phyloP scores from a whole-genome alignment of 805 yeast genomes.

The Sugiyamaella americana region DNA sequence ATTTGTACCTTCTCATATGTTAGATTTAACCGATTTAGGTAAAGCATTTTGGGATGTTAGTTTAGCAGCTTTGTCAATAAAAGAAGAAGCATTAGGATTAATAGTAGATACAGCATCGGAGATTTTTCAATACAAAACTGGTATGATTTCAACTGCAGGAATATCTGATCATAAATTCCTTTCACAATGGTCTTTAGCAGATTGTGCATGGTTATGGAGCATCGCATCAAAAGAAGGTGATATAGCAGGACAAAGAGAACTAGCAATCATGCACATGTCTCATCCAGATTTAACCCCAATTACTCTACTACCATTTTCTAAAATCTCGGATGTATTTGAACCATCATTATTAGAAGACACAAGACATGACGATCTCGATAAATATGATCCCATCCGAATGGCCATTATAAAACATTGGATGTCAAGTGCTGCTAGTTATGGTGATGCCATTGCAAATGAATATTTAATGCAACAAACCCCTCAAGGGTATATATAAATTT shows the following conservation, averaged over 20 bases:
- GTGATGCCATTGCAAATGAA: slow-evolving; percentile 27
- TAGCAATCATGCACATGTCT: slow-evolving; percentile 26
- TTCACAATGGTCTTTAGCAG: slow-evolving; percentile 19
- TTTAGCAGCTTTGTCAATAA: slow-evolving; percentile 30
- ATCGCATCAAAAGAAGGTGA: slow-evolving; percentile 28
- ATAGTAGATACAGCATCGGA: slow-evolving; percentile 22
- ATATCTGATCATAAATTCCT: slow-evolving; percentile 11
- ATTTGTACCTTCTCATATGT: slow-evolving; percentile 27
- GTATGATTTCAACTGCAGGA: slow-evolving; percentile 13
- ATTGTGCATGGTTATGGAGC: slow-evolving; percentile 27
- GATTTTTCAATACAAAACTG: slow-evolving; percentile 22
- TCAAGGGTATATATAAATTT: neutral
- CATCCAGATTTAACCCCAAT: slow-evolving; percentile 26
- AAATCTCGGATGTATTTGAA: slow-evolving; percentile 21
- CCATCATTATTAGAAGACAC: slow-evolving; percentile 17
- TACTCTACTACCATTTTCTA: slow-evolving; percentile 22
- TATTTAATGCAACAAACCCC: slow-evolving; percentile 19
- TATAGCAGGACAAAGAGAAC: slow-evolving; percentile 24
- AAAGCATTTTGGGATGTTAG: slow-evolving; percentile 35
- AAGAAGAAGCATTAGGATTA: slow-evolving; percentile 22
- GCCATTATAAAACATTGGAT: slow-evolving; percentile 28
- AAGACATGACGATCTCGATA: slow-evolving; percentile 22
- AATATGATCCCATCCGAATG: slow-evolving; percentile 27
- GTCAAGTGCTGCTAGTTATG: slow-evolving; percentile 23
- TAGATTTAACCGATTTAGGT: slow-evolving; percentile 28